Evolutionary conservation across 2,329 filamentous ascomycete genomes (phyloP).

Genomic region (Colletotrichum chlorophyti): DNA sequence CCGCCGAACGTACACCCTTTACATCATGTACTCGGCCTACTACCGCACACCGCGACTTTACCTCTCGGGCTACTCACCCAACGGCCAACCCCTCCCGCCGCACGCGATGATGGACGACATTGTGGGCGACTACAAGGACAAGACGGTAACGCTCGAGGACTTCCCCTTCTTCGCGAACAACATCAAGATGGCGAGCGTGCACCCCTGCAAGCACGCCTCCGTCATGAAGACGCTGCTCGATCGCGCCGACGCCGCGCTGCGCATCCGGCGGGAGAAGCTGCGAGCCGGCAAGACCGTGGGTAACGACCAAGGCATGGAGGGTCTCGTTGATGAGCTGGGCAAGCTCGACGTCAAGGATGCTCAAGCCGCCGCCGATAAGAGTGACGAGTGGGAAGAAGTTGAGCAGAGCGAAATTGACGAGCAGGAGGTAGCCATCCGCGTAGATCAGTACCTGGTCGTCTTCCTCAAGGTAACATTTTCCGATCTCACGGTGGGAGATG

Average conservation of each 20-base stretch:
- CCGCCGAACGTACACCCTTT: constrained; percentile 93
- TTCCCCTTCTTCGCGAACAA: constrained; percentile 93
- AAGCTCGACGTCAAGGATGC: constrained; percentile 65
- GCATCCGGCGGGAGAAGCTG: constrained; percentile 84
- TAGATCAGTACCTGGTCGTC: constrained; percentile 89
- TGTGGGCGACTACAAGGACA: constrained; percentile 95
- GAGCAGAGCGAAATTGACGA: constrained; percentile 69
- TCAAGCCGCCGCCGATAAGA: constrained; percentile 57
- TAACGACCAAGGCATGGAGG: constrained; percentile 74
- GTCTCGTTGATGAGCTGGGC: constrained; percentile 81
- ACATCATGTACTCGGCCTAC: constrained; percentile 97
- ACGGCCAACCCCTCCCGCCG: constrained; percentile 81
- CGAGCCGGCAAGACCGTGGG: constrained; percentile 61
- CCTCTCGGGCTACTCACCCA: constrained; percentile 84
- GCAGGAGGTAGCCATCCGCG: constrained; percentile 77
- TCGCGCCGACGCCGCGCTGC: constrained; percentile 90
- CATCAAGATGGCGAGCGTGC: constrained; percentile 95
- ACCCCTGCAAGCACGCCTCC: constrained; percentile 95
- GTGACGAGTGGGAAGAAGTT: constrained; percentile 70
- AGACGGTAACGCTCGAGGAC: constrained; percentile 97
- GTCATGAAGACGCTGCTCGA: constrained; percentile 99
- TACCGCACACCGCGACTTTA: constrained; percentile 96
- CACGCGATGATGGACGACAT: constrained; percentile 96
- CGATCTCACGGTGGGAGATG: neutral
- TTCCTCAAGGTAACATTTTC: constrained; percentile 77